phyloP scores from a whole-genome alignment of 495 filamentous ascomycete genomes.

The Lasiosphaeria ovina region DNA sequence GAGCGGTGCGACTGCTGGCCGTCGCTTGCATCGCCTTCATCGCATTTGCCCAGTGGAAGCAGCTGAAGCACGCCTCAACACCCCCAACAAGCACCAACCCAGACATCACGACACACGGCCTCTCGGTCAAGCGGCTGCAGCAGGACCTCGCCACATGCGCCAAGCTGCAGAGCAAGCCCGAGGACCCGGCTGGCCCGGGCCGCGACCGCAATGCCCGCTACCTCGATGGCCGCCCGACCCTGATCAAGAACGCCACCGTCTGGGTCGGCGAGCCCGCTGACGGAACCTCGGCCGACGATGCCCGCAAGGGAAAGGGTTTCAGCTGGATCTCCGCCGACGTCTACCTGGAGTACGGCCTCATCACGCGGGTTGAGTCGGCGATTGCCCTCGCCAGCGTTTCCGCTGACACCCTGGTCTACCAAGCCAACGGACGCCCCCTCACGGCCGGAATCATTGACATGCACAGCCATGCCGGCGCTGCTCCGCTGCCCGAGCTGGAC shows the following conservation, averaged over 20 bases:
- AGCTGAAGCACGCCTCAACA: slow-evolving; percentile 27
- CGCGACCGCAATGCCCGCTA: slow-evolving; percentile 49
- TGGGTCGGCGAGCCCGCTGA: slow-evolving; percentile 52
- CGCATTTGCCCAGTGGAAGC: slow-evolving; percentile 48
- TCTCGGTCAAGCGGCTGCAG: slow-evolving; percentile 41
- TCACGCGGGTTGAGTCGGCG: slow-evolving; percentile 38
- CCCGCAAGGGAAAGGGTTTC: slow-evolving; percentile 45
- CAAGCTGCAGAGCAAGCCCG: slow-evolving; percentile 39
- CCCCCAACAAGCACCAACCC: slow-evolving; percentile 7
- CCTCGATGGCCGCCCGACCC: slow-evolving; percentile 45
- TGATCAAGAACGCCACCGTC: slow-evolving; percentile 52
- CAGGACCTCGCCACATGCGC: slow-evolving; percentile 40
- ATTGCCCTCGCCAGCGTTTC: slow-evolving; percentile 35
- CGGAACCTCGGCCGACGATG: slow-evolving; percentile 41
- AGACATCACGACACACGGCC: slow-evolving; percentile 19
- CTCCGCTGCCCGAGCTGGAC: slow-evolving; percentile 38
- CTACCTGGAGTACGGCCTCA: slow-evolving; percentile 48
- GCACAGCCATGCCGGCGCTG: slow-evolving; percentile 59
- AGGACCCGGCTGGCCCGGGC: slow-evolving; percentile 44
- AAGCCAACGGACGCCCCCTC: slow-evolving; percentile 57
- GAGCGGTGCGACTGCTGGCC: slow-evolving; percentile 33
- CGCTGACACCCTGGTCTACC: slow-evolving; percentile 40
- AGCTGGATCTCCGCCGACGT: slow-evolving; percentile 46
- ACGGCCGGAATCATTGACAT: slow-evolving; percentile 67
- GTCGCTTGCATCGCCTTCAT: slow-evolving; percentile 43